Conservation (phyloP, 345 rosid species). For the Barbarea vulgaris region DNA sequence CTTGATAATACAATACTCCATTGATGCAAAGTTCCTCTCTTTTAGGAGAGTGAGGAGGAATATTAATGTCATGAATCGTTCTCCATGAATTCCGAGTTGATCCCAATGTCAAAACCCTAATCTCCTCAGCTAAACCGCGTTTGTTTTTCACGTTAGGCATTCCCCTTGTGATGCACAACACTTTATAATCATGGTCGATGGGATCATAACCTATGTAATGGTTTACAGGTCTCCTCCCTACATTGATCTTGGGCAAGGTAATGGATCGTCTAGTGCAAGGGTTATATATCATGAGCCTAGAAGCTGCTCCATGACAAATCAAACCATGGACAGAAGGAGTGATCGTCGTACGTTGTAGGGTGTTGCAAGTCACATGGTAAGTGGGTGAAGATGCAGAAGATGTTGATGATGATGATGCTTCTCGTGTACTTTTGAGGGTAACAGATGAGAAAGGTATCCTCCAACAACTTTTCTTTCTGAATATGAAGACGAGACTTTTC, state of each 20-base stretch:
- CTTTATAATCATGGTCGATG: conserved; percentile 8
- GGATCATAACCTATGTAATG: conserved; percentile 14
- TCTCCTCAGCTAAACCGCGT: conserved; percentile 6
- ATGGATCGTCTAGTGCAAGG: too few species aligned
- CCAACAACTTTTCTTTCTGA: not conserved
- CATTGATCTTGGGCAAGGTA: too few species aligned
- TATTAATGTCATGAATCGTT: not conserved
- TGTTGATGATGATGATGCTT: not conserved
- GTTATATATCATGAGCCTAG: too few species aligned
- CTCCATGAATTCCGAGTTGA: not conserved
- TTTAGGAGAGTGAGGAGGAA: conserved; percentile 3
- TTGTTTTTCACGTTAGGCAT: not conserved
- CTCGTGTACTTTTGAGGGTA: not conserved
- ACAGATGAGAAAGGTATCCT: not conserved
- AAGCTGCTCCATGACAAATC: too few species aligned
- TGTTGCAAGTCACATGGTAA: too few species aligned
- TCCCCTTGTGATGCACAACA: not conserved
- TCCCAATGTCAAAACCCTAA: conserved; percentile 15
- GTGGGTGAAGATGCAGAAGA: not conserved
- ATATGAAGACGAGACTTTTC: not conserved
- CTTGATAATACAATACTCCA: not conserved
- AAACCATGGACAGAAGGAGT: too few species aligned
- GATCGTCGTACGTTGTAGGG: too few species aligned
- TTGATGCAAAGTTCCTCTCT: not conserved
- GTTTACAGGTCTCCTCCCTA: not conserved